phyloP scores from a whole-genome alignment of 805 yeast genomes.

The Scheffersomyces ergatensis region DNA sequence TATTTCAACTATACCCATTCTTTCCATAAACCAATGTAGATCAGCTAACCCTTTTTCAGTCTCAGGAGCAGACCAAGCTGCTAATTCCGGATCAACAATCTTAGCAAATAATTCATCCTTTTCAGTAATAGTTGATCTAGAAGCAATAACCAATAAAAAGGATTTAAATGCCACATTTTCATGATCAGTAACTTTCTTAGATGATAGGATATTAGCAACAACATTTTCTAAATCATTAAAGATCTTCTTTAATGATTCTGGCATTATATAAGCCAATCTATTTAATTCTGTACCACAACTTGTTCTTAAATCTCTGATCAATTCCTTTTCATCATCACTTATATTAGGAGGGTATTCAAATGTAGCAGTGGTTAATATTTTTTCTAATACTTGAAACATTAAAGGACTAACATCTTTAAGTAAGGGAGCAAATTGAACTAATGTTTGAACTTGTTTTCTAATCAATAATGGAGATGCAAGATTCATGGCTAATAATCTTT shows the following conservation, averaged over 20 bases:
- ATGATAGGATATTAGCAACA: constrained; percentile 64
- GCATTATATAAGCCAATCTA: constrained; percentile 91
- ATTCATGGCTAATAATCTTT: constrained; percentile 69
- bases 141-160: constrained; percentile 86
- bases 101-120: constrained; percentile 76
- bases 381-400: constrained; percentile 82
- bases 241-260: constrained; percentile 80
- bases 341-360: constrained; percentile 68
- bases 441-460: constrained; percentile 84
- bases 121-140: constrained; percentile 71
- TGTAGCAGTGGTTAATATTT: constrained; percentile 79
- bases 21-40: constrained; percentile 97
- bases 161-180: constrained; percentile 94
- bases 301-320: constrained; percentile 82
- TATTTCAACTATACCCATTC: constrained; percentile 90
- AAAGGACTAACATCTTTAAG: constrained; percentile 71
- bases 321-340: constrained; percentile 72
- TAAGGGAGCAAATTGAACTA: constrained; percentile 91
- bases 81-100: constrained; percentile 90
- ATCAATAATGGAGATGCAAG: constrained; percentile 77
- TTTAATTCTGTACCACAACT: constrained; percentile 94
- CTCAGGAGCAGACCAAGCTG: constrained; percentile 89
- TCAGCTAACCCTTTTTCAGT: constrained; percentile 88
- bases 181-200: constrained; percentile 76
- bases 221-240: constrained; percentile 81